Evolutionary conservation across 352 stramenopile species (phyloP).

Genomic region (Phytophthora cryptogea): DNA sequence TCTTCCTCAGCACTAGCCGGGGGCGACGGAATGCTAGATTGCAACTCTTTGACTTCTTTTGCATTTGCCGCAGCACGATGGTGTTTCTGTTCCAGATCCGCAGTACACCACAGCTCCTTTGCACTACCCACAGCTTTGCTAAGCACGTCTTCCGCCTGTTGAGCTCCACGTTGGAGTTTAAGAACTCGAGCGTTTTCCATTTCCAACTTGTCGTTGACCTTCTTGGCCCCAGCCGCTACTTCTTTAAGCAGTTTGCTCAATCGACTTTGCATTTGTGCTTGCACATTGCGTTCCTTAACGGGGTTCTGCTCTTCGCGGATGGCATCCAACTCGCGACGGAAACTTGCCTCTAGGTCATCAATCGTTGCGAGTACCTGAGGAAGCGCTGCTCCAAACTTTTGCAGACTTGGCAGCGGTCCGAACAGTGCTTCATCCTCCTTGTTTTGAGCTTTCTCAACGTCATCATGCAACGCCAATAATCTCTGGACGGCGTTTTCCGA

Average conservation of each 20-base stretch:
- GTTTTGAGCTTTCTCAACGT: conserved; percentile 52
- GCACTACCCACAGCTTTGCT: conserved; percentile 15
- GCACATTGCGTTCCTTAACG: conserved; percentile 47
- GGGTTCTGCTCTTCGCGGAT: conserved; percentile 64
- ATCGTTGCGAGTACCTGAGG: conserved; percentile 44
- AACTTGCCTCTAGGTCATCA: conserved; percentile 49
- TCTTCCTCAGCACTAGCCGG: conserved; percentile 10
- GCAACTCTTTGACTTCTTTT: conserved; percentile 3
- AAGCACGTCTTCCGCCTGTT: conserved; percentile 30
- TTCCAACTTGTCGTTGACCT: conserved; percentile 32
- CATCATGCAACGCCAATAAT: conserved; percentile 46
- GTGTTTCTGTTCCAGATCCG: conserved; percentile 24
- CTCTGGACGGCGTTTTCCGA: conserved; percentile 19
- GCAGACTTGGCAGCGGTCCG: conserved; percentile 30
- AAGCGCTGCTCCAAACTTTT: conserved; percentile 49
- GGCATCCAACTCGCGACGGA: conserved; percentile 42
- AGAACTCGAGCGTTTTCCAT: conserved; percentile 23
- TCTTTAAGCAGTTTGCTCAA: conserved; percentile 41
- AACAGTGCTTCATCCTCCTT: conserved; percentile 52
- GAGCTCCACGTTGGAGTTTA: conserved; percentile 23
- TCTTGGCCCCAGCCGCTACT: conserved; percentile 36
- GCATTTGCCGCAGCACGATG: background rate
- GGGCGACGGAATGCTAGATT: background rate
- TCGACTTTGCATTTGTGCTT: conserved; percentile 44
- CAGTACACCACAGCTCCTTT: conserved; percentile 28